phyloP scores from a whole-genome alignment of 2,329 filamentous ascomycete species.

The Ilyonectria sp. region DNA sequence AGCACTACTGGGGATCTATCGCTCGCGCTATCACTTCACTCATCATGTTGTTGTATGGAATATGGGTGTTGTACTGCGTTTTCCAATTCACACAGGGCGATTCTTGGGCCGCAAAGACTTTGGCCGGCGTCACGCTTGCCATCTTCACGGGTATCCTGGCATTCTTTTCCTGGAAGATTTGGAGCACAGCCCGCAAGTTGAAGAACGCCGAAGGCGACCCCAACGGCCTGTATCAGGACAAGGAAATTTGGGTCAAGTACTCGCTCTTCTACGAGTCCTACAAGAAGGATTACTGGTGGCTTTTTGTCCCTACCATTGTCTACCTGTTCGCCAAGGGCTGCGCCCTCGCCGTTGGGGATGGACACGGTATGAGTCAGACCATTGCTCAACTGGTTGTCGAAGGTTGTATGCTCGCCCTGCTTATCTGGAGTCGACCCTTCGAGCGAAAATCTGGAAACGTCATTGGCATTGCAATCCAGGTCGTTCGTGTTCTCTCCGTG shows the following conservation, averaged over 20 bases:
- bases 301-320: slow-evolving; percentile 89
- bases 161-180: slow-evolving; percentile 90
- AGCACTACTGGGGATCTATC: slow-evolving; percentile 96
- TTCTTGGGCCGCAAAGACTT: slow-evolving; percentile 90
- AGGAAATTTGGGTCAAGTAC: slow-evolving; percentile 94
- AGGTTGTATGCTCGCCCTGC: slow-evolving; percentile 80
- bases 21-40: slow-evolving; percentile 90
- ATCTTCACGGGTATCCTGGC: slow-evolving; percentile 86
- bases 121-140: slow-evolving; percentile 85
- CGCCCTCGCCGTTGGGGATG: slow-evolving; percentile 87
- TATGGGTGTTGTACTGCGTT: slow-evolving; percentile 96
- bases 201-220: slow-evolving; percentile 83
- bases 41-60: slow-evolving; percentile 91
- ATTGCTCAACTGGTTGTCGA: slow-evolving; percentile 87
- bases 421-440: slow-evolving; percentile 90
- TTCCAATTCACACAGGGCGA: slow-evolving; percentile 96
- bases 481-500: slow-evolving; percentile 90
- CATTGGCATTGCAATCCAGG: slow-evolving; percentile 93
- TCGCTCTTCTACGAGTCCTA: slow-evolving; percentile 97
- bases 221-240: slow-evolving; percentile 85
- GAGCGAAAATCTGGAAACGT: slow-evolving; percentile 89
- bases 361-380: slow-evolving; percentile 87
- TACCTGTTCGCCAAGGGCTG: slow-evolving; percentile 94
- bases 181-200: slow-evolving; percentile 79
- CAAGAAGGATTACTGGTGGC: slow-evolving; percentile 96